A percentile compares a stretch with the other conserved stretches of the same genome.
These are phyloP conservation scores for Urochloa ruziziensis DNA, from an alignment of 176 grass and related monocot species.

Conservation along the genomic window DNA sequence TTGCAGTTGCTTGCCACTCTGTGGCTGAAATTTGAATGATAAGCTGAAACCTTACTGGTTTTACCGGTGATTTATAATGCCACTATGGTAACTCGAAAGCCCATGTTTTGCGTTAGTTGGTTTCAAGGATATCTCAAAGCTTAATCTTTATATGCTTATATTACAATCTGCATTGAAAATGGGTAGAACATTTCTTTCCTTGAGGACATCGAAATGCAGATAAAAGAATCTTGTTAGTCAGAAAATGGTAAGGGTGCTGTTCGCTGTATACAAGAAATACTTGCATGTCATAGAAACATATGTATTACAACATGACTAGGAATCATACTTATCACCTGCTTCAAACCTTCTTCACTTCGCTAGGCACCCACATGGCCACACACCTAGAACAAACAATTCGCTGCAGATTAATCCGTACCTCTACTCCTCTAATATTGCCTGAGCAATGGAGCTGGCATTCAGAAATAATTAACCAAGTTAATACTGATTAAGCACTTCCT, in stretches of 20 bases:
- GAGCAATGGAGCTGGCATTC: background rate
- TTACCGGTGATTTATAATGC: background rate
- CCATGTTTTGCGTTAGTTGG: background rate
- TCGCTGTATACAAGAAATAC: background rate
- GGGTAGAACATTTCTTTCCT: background rate
- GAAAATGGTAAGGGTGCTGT: background rate
- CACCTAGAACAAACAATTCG: background rate
- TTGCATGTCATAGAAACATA: background rate
- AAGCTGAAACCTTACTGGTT: background rate
- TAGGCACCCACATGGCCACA: background rate
- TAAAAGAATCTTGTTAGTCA: background rate
- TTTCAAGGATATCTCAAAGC: background rate
- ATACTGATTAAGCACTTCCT: background rate
- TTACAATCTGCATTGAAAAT: background rate
- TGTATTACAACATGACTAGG: background rate
- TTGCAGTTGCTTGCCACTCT: background rate
- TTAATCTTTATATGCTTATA: background rate
- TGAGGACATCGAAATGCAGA: background rate
- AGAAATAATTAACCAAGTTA: slow-evolving; percentile 7
- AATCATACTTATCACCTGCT: slow-evolving; percentile 13
- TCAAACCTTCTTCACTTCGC: slow-evolving; percentile 3
- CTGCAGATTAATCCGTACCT: background rate
- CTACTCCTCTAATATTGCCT: background rate
- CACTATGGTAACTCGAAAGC: background rate
- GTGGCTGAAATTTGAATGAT: background rate